Conservation (phyloP, 2,329 filamentous ascomycete species). For the Venturia nashicola region DNA sequence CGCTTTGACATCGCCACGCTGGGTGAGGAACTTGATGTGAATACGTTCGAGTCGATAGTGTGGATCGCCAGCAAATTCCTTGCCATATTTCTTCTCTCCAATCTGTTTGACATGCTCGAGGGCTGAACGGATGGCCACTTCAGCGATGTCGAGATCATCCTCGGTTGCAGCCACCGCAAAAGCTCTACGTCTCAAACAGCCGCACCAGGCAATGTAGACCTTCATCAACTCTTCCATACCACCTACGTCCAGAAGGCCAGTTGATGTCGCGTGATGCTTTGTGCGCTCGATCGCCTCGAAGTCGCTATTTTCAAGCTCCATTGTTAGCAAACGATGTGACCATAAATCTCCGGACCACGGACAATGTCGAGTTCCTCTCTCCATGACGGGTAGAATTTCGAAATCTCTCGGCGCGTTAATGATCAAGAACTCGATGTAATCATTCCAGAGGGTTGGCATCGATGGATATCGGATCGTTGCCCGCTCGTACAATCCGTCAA, state of each 20-base stretch:
- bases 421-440: slow-evolving; percentile 64
- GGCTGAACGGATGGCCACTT: slow-evolving; percentile 76
- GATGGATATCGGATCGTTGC: slow-evolving; percentile 63
- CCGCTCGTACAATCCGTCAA: slow-evolving; percentile 60
- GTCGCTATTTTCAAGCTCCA: slow-evolving; percentile 63
- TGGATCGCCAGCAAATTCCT: slow-evolving; percentile 74
- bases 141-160: slow-evolving; percentile 69
- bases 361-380: slow-evolving; percentile 77
- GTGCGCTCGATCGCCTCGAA: slow-evolving; percentile 78
- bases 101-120: slow-evolving; percentile 72
- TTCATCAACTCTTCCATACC: slow-evolving; percentile 82
- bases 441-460: slow-evolving; percentile 68
- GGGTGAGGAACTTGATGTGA: slow-evolving; percentile 80
- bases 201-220: slow-evolving; percentile 89
- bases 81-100: slow-evolving; percentile 64
- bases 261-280: slow-evolving; percentile 84
- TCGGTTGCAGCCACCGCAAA: slow-evolving; percentile 64
- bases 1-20: slow-evolving; percentile 64
- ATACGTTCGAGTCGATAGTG: slow-evolving; percentile 82
- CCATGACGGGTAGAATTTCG: slow-evolving; percentile 55
- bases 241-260: slow-evolving; percentile 69
- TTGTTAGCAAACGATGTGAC: slow-evolving; percentile 76
- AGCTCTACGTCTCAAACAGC: slow-evolving; percentile 76
- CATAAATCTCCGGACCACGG: slow-evolving; percentile 87
- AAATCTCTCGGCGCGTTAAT: slow-evolving; percentile 29